phyloP scores from a whole-genome alignment of 2,329 filamentous ascomycete genomes.

The Apiospora phragmitis region DNA sequence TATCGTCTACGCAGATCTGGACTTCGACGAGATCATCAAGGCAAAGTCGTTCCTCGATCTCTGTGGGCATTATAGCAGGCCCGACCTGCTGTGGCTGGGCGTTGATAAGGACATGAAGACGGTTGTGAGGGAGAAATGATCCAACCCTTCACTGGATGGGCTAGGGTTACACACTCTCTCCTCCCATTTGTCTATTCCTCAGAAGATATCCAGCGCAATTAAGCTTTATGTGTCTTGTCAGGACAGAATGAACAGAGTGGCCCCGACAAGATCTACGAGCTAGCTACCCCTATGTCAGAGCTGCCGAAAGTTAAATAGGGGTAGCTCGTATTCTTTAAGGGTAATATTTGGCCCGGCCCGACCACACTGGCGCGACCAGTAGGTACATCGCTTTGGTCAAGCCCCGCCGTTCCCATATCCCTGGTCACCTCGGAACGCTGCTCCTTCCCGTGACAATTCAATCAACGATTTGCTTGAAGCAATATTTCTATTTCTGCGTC shows the following conservation, averaged over 20 bases:
- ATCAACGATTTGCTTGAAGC: neutral
- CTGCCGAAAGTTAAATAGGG: neutral
- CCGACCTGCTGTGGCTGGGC: slow-evolving; percentile 53
- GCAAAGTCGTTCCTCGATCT: slow-evolving; percentile 45
- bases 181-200: neutral
- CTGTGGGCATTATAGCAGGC: slow-evolving; percentile 50
- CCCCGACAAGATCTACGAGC: neutral
- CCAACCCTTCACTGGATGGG: neutral
- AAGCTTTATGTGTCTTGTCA: too few relatives aligned
- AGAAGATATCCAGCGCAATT: too few relatives aligned
- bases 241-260: neutral
- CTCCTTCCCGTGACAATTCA: neutral
- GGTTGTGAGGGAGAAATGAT: neutral
- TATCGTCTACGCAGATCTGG: slow-evolving; percentile 49
- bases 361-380: neutral
- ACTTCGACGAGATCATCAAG: slow-evolving; percentile 41
- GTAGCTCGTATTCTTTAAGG: neutral
- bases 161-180: neutral
- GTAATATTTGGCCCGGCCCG: neutral
- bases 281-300: neutral
- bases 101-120: slow-evolving; percentile 23
- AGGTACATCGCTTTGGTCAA: neutral
- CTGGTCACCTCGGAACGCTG: neutral
- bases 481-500: neutral
- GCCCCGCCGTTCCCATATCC: neutral